Percentiles rank a stretch among this genome's conserved stretches.
Conservation (phyloP, 768 basidiomycete genomes). For the Mycena belliarum region DNA sequence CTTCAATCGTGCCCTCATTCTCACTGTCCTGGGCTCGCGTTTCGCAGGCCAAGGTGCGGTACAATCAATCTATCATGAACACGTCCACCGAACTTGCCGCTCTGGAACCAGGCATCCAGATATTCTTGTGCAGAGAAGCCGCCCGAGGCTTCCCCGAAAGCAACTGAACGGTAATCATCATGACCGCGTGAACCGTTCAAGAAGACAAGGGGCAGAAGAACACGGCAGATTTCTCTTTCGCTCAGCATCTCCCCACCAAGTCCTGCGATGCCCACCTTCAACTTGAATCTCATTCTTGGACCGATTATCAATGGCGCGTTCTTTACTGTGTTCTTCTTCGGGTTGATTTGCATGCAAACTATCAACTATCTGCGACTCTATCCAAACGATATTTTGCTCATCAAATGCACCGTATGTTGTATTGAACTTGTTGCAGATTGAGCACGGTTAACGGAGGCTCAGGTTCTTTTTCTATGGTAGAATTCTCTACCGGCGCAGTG, state of each 20-base stretch:
- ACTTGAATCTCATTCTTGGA: slow-evolving; percentile 3
- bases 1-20: background rate
- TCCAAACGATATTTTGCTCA: slow-evolving; percentile 10
- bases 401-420: slow-evolving; percentile 10
- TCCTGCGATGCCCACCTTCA: background rate
- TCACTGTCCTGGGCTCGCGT: background rate
- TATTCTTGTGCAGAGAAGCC: background rate
- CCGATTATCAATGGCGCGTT: slow-evolving; percentile 10
- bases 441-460: background rate
- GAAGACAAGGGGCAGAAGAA: no score
- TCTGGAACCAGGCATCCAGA: background rate
- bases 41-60: background rate
- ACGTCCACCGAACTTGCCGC: background rate
- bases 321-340: slow-evolving; percentile 14
- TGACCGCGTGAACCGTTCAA: slow-evolving; percentile 7
- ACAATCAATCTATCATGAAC: background rate
- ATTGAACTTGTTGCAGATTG: background rate
- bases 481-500: background rate
- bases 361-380: slow-evolving; percentile 14
- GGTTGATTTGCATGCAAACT: slow-evolving; percentile 15
- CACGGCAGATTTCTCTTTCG: background rate
- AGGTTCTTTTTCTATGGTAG: slow-evolving; percentile 18
- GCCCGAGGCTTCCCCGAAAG: background rate
- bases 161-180: background rate
- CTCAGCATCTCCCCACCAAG: background rate